Evolutionary conservation across 1,284 basidiomycete genomes (phyloP), one percentile per base, ranked within the genome.

Genomic region (Rhizopogon hawkerae): DNA sequence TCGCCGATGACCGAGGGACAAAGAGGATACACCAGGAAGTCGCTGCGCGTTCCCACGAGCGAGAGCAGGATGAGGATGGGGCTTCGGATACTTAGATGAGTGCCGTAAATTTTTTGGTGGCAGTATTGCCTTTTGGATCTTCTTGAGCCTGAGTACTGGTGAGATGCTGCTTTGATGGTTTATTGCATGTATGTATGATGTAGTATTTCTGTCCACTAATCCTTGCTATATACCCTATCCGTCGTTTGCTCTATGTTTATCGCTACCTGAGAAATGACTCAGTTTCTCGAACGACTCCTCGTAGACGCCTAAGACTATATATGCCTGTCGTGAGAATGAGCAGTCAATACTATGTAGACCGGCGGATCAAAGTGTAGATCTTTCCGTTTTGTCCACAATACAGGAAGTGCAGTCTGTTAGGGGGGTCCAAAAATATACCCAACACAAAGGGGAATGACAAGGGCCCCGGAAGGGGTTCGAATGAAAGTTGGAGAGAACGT

Each of bases 21-120:
- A 81, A 80, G 70, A 72, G 81, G 51, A 71, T 76, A 60, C 77
- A 77, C 64, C 62, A 66, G 57, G 71, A 77, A 57, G 69, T 72
- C 35, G 60, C 58, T 51, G 36, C 58, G 49, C 67, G 69, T 59
- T 65, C 65, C 53, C 69, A 75, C 58, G 67, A 68, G 52, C 68
- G 66, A 51, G 69, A 73, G 58, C 73, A 73, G 55, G 68, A 65
- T 55, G 63, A 71, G 52, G 73, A 62, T 44, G 68, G 54, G 26
- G 57, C 46, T 18, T 66, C 59, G 43, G 65, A 58, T 36, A 59
- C 65, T 65, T 68, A 65, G 57, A 42, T 23, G 31, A 31, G 26
- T 8, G 14, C 16, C 29, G 18, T 42, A 3, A 31, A 21, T 33
- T 31, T 41, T 42, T 18, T 10, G 11, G 53, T 21, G 8, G 41